Evolutionary conservation across 345 rosid genomes (phyloP).

Genomic region (Stellera chamaejasme): DNA sequence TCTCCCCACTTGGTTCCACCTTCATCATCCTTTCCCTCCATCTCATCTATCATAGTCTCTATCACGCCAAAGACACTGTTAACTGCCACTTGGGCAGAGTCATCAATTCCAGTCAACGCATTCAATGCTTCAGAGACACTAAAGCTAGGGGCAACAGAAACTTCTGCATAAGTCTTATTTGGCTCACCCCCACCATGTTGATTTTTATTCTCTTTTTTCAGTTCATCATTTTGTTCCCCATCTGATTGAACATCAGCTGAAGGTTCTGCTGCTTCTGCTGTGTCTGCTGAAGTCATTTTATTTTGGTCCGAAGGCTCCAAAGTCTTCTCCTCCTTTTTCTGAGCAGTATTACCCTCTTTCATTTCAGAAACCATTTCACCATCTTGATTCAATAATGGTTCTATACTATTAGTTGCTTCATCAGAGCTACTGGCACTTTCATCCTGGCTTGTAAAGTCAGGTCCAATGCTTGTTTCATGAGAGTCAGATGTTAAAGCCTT

Average conservation of each 20-base stretch:
- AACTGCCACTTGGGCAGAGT: conserved; percentile 93
- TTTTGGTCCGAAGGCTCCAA: conserved; percentile 37
- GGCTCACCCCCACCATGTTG: conserved; percentile 35
- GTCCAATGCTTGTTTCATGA: conserved; percentile 23
- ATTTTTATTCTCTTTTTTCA: conserved; percentile 42
- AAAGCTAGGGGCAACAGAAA: conserved; percentile 34
- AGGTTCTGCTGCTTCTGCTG: conserved; percentile 30
- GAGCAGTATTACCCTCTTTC: conserved; percentile 23
- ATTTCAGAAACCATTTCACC: conserved; percentile 26
- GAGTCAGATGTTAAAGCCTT: conserved; percentile 28
- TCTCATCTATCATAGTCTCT: conserved; percentile 80
- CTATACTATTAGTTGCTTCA: conserved; percentile 24
- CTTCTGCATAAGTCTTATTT: conserved; percentile 28
- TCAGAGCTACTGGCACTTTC: conserved; percentile 26
- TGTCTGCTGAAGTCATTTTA: conserved; percentile 23
- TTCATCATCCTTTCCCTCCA: conserved; percentile 45
- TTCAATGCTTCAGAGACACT: conserved; percentile 72
- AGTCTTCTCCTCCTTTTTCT: conserved; percentile 38
- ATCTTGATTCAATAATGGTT: conserved; percentile 28
- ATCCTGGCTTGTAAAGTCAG: conserved; percentile 17
- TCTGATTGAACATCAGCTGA: conserved; percentile 46
- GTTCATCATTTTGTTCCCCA: conserved; percentile 41
- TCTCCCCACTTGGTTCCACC: conserved; percentile 20
- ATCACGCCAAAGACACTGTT: conserved; percentile 92
- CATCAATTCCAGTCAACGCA: conserved; percentile 89